Conservation (phyloP, 306 rosid species). For the Dalbergia cochinchinensis region DNA sequence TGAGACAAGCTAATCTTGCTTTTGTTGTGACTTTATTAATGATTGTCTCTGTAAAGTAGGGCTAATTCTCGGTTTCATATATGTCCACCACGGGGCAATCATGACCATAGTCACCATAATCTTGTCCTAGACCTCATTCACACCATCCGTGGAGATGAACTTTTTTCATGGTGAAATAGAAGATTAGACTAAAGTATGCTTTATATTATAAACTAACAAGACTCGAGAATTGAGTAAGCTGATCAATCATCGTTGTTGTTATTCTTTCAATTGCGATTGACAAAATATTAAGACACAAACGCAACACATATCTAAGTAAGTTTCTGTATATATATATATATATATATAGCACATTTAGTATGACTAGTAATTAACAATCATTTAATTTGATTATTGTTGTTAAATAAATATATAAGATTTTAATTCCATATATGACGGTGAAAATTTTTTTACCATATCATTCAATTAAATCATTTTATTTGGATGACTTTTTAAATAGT, state of each 20-base stretch:
- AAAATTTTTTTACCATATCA: too few relatives aligned
- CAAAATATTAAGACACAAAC: too few relatives aligned
- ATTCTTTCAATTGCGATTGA: background rate
- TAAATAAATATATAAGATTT: too few relatives aligned
- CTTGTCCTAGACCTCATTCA: background rate
- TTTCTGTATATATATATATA: too few relatives aligned
- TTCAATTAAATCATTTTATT: too few relatives aligned
- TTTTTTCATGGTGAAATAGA: conserved; percentile 33
- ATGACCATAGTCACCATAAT: conserved; percentile 27
- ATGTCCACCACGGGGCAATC: conserved; percentile 33
- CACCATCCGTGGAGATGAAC: background rate
- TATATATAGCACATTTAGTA: too few relatives aligned
- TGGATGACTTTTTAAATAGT: too few relatives aligned
- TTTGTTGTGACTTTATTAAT: conserved; percentile 37
- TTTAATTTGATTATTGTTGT: too few relatives aligned
- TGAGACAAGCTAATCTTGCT: conserved; percentile 35
- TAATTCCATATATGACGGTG: too few relatives aligned
- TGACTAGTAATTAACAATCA: too few relatives aligned
- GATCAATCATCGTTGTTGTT: background rate
- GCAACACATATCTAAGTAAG: too few relatives aligned
- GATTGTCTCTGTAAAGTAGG: conserved; percentile 47
- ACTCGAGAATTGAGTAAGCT: conserved; percentile 30
- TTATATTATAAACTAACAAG: background rate
- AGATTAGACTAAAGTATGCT: conserved; percentile 1
- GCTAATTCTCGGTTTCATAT: conserved; percentile 44